Base-by-base conservation (phyloP, 2,329 filamentous ascomycete species). In the Colletotrichum falcatum region DNA sequence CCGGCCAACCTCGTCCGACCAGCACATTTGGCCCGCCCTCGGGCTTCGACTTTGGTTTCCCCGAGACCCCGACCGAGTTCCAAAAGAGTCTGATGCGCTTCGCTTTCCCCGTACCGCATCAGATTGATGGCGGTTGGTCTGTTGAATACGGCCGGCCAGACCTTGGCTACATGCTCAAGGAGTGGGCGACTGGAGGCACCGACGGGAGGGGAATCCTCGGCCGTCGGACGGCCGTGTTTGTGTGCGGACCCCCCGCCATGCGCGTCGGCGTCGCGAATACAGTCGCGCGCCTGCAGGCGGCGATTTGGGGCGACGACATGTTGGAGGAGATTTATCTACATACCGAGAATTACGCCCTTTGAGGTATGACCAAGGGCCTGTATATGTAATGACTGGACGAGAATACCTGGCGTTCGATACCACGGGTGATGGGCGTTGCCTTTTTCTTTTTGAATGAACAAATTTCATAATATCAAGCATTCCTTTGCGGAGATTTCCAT, bases 271-370 rank as follows among this genome's bases (percentile, higher is more conserved):
- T 98, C 20, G 91, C 93, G n/a, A 93, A 90, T 74, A 92, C 93
- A 0, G 94, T 97, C 30, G 95, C 95, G 3, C 84, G 88, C 68
- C 82, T 98, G 76, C 95, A 98, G 85, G 89, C 88, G 33, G 89
- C 91, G 80, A 94, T 98, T 60, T 94, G 94, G 92, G 90, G 88
- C 7, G 91, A 94, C 75, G 88, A 91, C 42, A 87, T 88, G 75
- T 88, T 92, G 56, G 95, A 98, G 78, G 95, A 98, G 86, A 92
- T 98, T 65, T 98, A 95, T 79, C 81, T 98, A 79, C 95, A 98
- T 83, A 93, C 95, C 4, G 95, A 98, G 85, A 98, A 98, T 80
- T 98, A 97, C 83, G 93, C 94, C 61, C 85, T 97, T 72, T 97
- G 81, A 86, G 14, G 12, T 4, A 33, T 23, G 51, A 23, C 26